Evolutionary conservation across 352 stramenopile genomes (phyloP).

Genomic region (Pythium vanterpoolii): DNA sequence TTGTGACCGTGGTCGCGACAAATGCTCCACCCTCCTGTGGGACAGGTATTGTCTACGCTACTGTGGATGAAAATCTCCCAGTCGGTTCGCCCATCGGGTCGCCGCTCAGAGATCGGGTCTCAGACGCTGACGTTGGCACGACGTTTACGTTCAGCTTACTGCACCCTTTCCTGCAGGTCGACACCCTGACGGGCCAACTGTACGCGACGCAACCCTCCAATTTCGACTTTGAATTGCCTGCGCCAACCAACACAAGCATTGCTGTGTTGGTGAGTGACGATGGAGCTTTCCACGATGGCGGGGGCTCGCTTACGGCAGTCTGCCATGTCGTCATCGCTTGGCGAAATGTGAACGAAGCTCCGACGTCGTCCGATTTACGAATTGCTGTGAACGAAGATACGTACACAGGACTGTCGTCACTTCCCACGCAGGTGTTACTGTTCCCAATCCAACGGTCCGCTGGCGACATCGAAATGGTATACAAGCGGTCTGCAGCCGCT

Average conservation of each 20-base stretch:
- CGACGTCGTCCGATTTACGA: conserved; percentile 9
- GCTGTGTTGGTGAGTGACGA: conserved; percentile 27
- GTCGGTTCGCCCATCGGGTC: conserved; percentile 12
- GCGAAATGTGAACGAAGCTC: conserved; percentile 26
- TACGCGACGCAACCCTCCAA: conserved; percentile 17
- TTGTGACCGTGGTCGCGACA: conserved; percentile 11
- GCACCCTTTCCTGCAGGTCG: conserved; percentile 22
- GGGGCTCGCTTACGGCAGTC: conserved; percentile 6
- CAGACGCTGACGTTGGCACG: conserved; percentile 23
- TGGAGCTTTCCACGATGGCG: conserved; percentile 25
- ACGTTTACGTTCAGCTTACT: conserved; percentile 24
- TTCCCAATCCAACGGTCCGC: conserved; percentile 14
- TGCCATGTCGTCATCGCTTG: conserved; percentile 20
- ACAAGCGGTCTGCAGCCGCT: conserved; percentile 4
- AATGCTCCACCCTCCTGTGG: conserved; percentile 24
- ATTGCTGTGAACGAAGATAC: conserved; percentile 21
- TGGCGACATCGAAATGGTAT: conserved; percentile 25
- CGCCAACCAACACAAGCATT: conserved; percentile 2
- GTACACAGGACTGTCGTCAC: conserved; percentile 4
- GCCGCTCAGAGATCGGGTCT: conserved; percentile 3
- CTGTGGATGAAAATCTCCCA: conserved; percentile 17
- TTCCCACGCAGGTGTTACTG: conserved; percentile 15
- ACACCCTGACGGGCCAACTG: conserved; percentile 19
- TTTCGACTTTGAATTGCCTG: conserved; percentile 30
- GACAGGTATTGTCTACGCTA: not conserved